These are phyloP conservation scores for Erythrophleum ivorense DNA, from an alignment of 331 rosid species.

Conservation along the genomic window DNA sequence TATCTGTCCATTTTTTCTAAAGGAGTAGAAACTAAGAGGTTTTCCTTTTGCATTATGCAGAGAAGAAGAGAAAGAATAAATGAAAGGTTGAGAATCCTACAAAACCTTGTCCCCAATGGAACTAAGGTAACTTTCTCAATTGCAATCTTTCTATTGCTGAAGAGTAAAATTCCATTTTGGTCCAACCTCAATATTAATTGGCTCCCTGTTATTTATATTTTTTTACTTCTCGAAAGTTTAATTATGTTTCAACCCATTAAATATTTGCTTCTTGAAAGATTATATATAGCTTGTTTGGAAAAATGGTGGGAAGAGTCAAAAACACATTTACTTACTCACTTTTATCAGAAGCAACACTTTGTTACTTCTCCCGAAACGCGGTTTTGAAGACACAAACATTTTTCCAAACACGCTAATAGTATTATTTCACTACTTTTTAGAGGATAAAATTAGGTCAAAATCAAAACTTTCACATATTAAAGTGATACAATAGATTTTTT, in stretches of 20 bases:
- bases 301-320: no score
- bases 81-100: constrained; percentile 79
- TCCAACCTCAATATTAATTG: neutral
- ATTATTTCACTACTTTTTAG: neutral
- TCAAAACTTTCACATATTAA: neutral
- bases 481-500: neutral
- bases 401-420: no score
- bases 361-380: no score
- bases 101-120: constrained; percentile 86
- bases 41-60: constrained; percentile 52
- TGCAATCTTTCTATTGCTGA: neutral
- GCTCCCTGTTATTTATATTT: neutral
- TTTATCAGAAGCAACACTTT: no score
- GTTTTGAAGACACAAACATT: no score
- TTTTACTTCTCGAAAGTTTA: no score
- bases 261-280: neutral
- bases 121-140: constrained; percentile 62
- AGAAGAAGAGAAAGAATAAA: constrained; percentile 95
- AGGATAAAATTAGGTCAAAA: neutral
- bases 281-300: no score
- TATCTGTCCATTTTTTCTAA: neutral
- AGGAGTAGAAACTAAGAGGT: constrained; percentile 22
- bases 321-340: no score
- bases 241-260: no score
- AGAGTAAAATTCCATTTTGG: no score